Evolutionary conservation across 1,139 yeast genomes (phyloP), one percentile per base, ranked within the genome.

Genomic region (Geotrichum klebahnii): DNA sequence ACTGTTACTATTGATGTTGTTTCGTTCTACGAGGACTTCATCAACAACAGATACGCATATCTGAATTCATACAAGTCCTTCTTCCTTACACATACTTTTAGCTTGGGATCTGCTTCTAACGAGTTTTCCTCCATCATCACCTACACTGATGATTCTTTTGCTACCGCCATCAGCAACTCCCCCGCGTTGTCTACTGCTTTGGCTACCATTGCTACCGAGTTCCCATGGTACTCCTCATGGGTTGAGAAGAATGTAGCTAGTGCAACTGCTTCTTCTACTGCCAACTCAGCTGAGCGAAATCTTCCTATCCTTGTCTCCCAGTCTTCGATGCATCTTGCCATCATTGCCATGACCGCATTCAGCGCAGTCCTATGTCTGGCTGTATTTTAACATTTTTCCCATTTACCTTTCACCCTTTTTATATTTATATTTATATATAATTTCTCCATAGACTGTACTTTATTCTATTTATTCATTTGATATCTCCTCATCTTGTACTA

Each of bases 171-270:
- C 8, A 28, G 38, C 20, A 29, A 19, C 2, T 32, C 44, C 5
- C 52, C 52, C 1, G 43, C 32, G n/a, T 31, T 44, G 28, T 24
- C 41, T 22, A 41, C 52, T 9, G 50, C 32, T 9, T 28, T 52
- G 14, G 51, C 54, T 8, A 45, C 35, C 29, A 23, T 43, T 9
- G 54, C 54, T 8, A 22, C 46, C n/a, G 39, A 52, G 40, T 45
- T 52, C 42, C 54, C 54, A 8, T 52, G 54, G 54, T 45, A 44
- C 42, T 22, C 45, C 3, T 22, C 22, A n/a, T 52, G 52, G 50
- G 36, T 34, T 17, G 12, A 20, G 0, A 28, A 49, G 35, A 34
- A 44, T 28, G 32, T 45, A 2, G 42, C 26, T 23, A 14, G 20
- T 10, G 36, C 10, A 12, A 32, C 36, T 12, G 40, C 45, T 10